Conservation (phyloP, 1,284 basidiomycete species). For the Ganoderma resinaceum region DNA sequence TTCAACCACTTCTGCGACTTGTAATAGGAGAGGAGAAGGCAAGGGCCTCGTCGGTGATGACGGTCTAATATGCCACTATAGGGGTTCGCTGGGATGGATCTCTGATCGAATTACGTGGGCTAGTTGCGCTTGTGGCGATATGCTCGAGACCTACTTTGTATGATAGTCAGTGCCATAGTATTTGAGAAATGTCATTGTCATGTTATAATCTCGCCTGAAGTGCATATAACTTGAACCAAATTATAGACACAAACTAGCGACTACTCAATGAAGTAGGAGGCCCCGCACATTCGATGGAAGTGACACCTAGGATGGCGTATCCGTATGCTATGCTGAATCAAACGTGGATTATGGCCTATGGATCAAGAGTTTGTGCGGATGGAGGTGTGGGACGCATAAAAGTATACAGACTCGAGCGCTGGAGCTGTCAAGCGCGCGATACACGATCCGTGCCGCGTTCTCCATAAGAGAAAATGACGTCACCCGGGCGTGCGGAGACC, state of each 20-base stretch:
- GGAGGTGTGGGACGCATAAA: neutral
- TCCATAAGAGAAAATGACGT: slow-evolving; percentile 14
- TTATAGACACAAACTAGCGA: too few species aligned
- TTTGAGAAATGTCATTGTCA: too few species aligned
- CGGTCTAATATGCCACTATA: neutral
- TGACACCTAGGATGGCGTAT: neutral
- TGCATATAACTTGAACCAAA: neutral
- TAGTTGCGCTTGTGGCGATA: neutral
- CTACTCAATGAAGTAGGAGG: too few species aligned
- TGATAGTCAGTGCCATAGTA: neutral
- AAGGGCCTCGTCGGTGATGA: neutral
- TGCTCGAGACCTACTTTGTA: neutral
- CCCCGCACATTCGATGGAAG: neutral
- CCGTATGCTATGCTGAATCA: neutral
- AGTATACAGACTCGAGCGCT: too few species aligned
- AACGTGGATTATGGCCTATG: neutral
- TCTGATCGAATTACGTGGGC: neutral
- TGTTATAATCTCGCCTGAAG: neutral
- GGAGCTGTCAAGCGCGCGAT: neutral
- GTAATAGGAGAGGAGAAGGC: neutral
- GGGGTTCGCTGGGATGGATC: neutral
- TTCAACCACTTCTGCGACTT: slow-evolving; percentile 22
- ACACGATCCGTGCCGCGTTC: neutral
- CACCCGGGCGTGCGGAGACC: slow-evolving; percentile 12
- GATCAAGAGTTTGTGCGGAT: neutral